A percentile compares a stretch with the other conserved stretches of the same genome.
phyloP scores from a whole-genome alignment of 2,329 filamentous ascomycete species.

The Xylariaceae sp. region DNA sequence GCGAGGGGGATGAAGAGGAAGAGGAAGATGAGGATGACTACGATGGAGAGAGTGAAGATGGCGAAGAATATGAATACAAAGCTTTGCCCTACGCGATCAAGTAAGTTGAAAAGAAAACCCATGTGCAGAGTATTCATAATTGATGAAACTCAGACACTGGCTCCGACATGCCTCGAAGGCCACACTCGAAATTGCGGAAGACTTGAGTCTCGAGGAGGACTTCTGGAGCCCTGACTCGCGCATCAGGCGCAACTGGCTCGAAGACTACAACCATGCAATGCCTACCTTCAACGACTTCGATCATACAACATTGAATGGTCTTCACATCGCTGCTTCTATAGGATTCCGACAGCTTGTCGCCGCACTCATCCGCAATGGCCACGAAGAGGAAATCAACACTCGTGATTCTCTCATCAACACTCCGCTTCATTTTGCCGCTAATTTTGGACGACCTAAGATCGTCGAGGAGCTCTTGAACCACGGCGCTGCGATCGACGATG shows the following conservation, averaged over 20 bases:
- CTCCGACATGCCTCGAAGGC: constrained; percentile 39
- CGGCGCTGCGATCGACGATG: constrained; percentile 33
- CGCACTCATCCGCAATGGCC: constrained; percentile 35
- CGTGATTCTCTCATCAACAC: constrained; percentile 31
- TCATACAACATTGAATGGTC: constrained; percentile 29
- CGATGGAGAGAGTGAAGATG: constrained; percentile 27
- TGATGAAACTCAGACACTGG: too few species aligned
- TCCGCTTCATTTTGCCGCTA: constrained; percentile 33
- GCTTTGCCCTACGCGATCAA: constrained; percentile 37
- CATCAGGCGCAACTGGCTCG: constrained; percentile 37
- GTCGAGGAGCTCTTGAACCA: constrained; percentile 34
- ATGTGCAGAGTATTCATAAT: too few species aligned
- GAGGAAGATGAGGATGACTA: constrained; percentile 14
- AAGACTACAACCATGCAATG: constrained; percentile 32
- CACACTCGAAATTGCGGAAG: constrained; percentile 39
- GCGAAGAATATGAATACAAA: constrained; percentile 21
- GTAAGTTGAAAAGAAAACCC: too few species aligned
- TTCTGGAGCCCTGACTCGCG: constrained; percentile 37
- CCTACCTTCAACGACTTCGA: constrained; percentile 29
- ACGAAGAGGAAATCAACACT: constrained; percentile 32
- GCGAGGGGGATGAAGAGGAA: constrained; percentile 9
- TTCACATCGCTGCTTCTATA: constrained; percentile 37
- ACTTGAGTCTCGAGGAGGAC: constrained; percentile 34
- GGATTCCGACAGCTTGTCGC: constrained; percentile 37
- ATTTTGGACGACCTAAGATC: constrained; percentile 32